Evolutionary conservation across 2,329 filamentous ascomycete species (phyloP).

Genomic region (Monilinia aucupariae): DNA sequence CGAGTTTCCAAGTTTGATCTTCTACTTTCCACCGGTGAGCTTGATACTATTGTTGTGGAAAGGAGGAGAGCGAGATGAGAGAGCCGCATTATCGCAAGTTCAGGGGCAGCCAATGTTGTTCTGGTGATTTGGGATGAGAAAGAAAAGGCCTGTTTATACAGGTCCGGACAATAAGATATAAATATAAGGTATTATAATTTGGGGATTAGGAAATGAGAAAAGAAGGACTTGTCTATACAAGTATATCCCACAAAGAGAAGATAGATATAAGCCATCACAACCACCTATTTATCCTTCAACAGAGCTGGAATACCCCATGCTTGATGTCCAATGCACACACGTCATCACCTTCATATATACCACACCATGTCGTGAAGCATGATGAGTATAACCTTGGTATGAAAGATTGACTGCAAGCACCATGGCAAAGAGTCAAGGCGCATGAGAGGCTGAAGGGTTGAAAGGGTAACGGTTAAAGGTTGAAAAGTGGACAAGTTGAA

Average conservation of each 20-base stretch:
- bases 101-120: background rate
- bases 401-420: no score
- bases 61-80: background rate
- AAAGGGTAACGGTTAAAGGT: no score
- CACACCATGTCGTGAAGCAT: no score
- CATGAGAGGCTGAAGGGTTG: no score
- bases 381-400: no score
- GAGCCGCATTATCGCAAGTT: background rate
- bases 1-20: background rate
- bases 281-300: background rate
- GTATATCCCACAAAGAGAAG: no score
- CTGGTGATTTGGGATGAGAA: background rate
- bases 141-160: background rate
- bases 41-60: background rate
- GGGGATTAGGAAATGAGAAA: no score
- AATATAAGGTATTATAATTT: no score
- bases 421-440: no score
- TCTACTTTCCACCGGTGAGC: background rate
- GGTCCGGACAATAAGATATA: background rate
- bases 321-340: background rate
- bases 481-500: no score
- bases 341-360: background rate
- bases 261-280: no score
- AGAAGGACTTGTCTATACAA: no score
- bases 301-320: background rate